Evolutionary conservation across 306 rosid species (phyloP).

Genomic region (Rosa multiflora): DNA sequence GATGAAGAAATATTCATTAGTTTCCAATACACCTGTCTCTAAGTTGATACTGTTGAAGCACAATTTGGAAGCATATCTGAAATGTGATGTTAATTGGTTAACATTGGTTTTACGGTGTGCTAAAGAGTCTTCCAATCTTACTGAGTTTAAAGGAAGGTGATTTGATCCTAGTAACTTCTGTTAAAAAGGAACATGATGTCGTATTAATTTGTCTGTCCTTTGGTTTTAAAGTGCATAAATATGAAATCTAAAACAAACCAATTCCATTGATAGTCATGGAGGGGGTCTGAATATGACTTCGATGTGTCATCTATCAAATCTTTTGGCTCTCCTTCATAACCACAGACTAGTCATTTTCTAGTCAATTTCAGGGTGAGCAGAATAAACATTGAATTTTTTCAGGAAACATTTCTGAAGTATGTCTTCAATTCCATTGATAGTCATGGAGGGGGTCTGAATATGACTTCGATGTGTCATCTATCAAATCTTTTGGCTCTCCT

Average conservation of each 20-base stretch:
- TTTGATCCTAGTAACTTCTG: neutral
- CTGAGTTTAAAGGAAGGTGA: neutral
- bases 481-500: neutral
- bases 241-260: conserved; percentile 3
- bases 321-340: neutral
- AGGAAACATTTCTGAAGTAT: conserved; percentile 1
- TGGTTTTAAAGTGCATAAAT: conserved; percentile 2
- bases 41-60: neutral
- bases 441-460: neutral
- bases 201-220: neutral
- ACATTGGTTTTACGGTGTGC: neutral
- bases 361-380: neutral
- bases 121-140: neutral
- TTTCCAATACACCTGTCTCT: neutral
- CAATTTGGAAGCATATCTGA: neutral
- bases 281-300: neutral
- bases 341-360: neutral
- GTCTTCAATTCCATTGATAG: neutral
- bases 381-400: neutral
- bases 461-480: neutral
- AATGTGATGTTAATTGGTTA: neutral
- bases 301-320: neutral
- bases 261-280: neutral
- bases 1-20: neutral
- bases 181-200: neutral